Conservation (phyloP, 257 asterid species). For the Scutellaria barbata region DNA sequence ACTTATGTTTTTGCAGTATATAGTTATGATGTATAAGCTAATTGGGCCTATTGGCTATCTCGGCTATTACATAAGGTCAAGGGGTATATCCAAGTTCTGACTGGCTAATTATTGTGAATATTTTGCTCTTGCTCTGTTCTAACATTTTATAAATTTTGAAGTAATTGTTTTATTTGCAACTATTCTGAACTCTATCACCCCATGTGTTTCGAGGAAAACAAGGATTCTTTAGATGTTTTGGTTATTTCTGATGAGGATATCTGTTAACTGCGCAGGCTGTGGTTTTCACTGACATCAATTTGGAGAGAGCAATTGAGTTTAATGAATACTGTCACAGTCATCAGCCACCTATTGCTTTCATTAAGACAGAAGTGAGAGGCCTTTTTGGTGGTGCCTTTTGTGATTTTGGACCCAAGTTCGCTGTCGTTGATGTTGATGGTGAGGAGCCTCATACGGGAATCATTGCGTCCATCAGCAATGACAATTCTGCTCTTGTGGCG, state of each 20-base stretch:
- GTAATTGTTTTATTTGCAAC: background rate
- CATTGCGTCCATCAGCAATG: conserved; percentile 86
- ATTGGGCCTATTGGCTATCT: background rate
- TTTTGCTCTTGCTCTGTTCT: background rate
- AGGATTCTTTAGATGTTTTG: conserved; percentile 2
- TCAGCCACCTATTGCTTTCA: conserved; percentile 89
- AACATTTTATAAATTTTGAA: background rate
- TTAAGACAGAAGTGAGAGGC: conserved; percentile 88
- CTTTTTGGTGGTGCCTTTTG: conserved; percentile 84
- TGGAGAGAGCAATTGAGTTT: conserved; percentile 70
- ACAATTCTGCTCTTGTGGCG: conserved; percentile 79
- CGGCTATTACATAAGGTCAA: conserved; percentile 13
- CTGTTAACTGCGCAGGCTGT: conserved; percentile 69
- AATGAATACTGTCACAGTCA: conserved; percentile 84
- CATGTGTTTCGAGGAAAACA: background rate
- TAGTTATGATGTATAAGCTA: background rate
- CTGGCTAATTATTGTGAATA: background rate
- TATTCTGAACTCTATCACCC: background rate
- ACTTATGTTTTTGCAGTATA: background rate
- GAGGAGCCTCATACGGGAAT: conserved; percentile 95
- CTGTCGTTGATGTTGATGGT: conserved; percentile 89
- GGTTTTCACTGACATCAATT: conserved; percentile 68
- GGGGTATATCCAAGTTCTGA: conserved; percentile 16
- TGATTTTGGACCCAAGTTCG: conserved; percentile 93
- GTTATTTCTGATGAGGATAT: conserved; percentile 24